Evolutionary conservation across 1,139 yeast genomes (phyloP).

Genomic region (Yamadazyma membranifaciens): DNA sequence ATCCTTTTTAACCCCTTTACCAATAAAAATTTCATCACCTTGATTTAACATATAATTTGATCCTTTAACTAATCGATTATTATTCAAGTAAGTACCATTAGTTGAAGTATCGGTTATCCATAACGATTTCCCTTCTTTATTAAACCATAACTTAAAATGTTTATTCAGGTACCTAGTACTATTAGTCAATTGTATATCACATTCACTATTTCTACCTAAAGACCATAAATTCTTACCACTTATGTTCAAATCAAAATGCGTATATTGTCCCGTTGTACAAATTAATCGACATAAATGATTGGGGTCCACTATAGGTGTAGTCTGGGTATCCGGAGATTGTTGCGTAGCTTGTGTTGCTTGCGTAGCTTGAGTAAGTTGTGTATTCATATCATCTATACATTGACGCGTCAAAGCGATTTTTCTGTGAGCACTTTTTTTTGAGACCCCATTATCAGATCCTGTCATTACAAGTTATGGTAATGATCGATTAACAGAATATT

Average conservation of each 20-base stretch:
- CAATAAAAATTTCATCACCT: conserved; percentile 90
- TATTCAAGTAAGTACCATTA: conserved; percentile 88
- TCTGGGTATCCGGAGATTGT: conserved; percentile 46
- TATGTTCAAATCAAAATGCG: conserved; percentile 40
- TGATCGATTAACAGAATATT: too few species aligned
- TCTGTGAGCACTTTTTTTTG: background rate
- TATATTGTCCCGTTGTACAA: conserved; percentile 66
- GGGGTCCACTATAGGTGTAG: conserved; percentile 21
- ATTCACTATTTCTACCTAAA: conserved; percentile 74
- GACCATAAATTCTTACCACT: conserved; percentile 55
- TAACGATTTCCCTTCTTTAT: conserved; percentile 50
- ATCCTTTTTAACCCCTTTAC: conserved; percentile 81
- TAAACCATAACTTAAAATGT: conserved; percentile 73
- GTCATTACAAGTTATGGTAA: too few species aligned
- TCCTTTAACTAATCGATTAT: conserved; percentile 69
- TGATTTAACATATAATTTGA: conserved; percentile 80
- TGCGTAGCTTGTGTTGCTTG: conserved; percentile 59
- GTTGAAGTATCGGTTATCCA: conserved; percentile 76
- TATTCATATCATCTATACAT: conserved; percentile 13
- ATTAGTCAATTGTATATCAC: conserved; percentile 57
- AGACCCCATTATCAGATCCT: background rate
- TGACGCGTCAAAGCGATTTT: conserved; percentile 1
- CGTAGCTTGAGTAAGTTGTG: conserved; percentile 48
- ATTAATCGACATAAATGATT: conserved; percentile 48
- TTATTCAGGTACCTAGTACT: conserved; percentile 72